phyloP scores from a whole-genome alignment of 1,284 basidiomycete genomes.

The Testicularia cyperi region DNA sequence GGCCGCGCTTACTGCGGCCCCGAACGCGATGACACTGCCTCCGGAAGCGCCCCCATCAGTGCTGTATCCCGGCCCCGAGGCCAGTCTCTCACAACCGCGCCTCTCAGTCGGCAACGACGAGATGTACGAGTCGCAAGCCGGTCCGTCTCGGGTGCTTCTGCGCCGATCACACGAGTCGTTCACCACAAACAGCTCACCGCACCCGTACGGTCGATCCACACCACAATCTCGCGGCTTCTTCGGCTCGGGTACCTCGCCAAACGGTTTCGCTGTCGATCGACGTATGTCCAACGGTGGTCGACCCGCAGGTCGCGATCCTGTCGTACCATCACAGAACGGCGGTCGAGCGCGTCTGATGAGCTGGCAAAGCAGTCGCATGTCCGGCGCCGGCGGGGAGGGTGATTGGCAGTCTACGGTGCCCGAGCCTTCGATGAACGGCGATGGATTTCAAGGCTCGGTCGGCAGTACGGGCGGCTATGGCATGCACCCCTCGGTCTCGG shows the following conservation, averaged over 20 bases:
- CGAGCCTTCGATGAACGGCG: conserved; percentile 2
- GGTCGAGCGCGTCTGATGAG: conserved; percentile 32
- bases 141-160: conserved; percentile 19
- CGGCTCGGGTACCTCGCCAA: conserved; percentile 14
- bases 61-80: conserved; percentile 13
- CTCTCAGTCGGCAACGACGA: conserved; percentile 11
- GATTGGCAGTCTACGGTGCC: conserved; percentile 19
- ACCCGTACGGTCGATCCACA: conserved; percentile 7
- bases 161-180: conserved; percentile 16
- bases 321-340: conserved; percentile 30
- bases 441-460: neutral
- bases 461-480: conserved; percentile 5
- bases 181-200: conserved; percentile 15
- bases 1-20: too few relatives aligned
- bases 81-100: conserved; percentile 10
- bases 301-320: conserved; percentile 15
- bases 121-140: conserved; percentile 29
- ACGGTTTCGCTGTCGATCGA: conserved; percentile 14
- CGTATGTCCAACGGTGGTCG: conserved; percentile 23
- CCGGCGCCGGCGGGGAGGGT: conserved; percentile 7
- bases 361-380: conserved; percentile 21
- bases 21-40: too few relatives aligned
- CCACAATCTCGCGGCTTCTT: conserved; percentile 11
- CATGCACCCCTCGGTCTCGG: conserved; percentile 4
- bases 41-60: conserved; percentile 11